Conservation (phyloP, 2,329 filamentous ascomycete species). For the Aspergillus sp. region DNA sequence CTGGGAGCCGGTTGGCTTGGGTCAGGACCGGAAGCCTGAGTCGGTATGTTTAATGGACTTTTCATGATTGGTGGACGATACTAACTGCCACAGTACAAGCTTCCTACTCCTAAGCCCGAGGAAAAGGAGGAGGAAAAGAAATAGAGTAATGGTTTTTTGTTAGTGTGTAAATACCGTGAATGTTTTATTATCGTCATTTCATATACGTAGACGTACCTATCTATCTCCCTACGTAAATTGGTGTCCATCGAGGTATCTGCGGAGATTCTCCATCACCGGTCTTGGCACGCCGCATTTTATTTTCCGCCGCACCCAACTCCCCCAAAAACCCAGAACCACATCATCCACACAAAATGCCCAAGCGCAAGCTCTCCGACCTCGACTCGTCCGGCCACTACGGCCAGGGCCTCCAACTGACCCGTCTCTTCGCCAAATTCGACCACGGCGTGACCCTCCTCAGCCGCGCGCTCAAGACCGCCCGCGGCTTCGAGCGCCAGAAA, state of each 20-base stretch:
- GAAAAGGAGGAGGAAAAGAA: conserved; percentile 91
- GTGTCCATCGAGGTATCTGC: too few species aligned
- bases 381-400: conserved; percentile 21
- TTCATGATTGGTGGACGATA: neutral
- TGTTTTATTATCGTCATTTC: neutral
- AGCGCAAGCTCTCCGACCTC: conserved; percentile 39
- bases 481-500: conserved; percentile 63
- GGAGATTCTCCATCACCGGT: too few species aligned
- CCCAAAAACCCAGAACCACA: neutral
- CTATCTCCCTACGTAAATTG: too few species aligned
- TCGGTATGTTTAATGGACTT: conserved; percentile 41
- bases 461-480: conserved; percentile 55
- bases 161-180: conserved; percentile 39
- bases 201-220: neutral
- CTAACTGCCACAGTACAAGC: conserved; percentile 66
- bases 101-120: conserved; percentile 94
- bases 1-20: conserved; percentile 69
- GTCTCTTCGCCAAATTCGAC: conserved; percentile 48
- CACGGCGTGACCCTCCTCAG: conserved; percentile 50
- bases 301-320: neutral
- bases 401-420: conserved; percentile 30
- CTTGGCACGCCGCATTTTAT: too few species aligned
- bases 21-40: conserved; percentile 76
- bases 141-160: conserved; percentile 51
- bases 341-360: conserved; percentile 31